phyloP scores from a whole-genome alignment of 306 rosid species.

The Rubus parviflorus region DNA sequence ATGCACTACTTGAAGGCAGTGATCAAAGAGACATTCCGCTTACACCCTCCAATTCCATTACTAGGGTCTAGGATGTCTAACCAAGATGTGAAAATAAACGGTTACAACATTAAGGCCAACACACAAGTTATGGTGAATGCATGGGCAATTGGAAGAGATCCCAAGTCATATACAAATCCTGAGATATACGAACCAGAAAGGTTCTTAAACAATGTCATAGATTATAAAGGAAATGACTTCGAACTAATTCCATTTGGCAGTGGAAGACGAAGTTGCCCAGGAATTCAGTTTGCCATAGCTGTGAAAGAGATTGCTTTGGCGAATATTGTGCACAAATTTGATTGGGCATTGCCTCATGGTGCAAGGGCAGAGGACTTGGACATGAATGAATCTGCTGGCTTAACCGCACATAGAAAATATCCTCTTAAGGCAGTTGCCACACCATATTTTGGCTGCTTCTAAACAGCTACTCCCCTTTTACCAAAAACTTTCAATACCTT shows the following conservation, averaged over 20 bases:
- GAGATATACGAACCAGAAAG: neutral
- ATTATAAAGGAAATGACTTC: neutral
- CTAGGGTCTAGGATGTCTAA: neutral
- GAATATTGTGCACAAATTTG: neutral
- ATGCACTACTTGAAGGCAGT: no score
- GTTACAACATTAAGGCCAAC: neutral
- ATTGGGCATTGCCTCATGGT: neutral
- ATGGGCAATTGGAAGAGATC: slow-evolving; percentile 1
- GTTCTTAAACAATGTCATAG: neutral
- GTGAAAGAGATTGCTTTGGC: neutral
- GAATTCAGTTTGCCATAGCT: neutral
- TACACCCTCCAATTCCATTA: neutral
- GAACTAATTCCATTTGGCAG: neutral
- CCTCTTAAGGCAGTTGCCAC: neutral
- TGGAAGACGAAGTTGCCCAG: neutral
- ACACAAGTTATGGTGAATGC: neutral
- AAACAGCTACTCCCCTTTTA: no score
- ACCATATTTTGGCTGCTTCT: no score
- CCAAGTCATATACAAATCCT: neutral
- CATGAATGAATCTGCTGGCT: neutral
- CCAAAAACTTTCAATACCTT: neutral
- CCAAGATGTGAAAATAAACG: neutral
- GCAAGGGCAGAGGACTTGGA: neutral
- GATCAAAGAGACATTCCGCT: no score
- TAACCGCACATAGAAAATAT: neutral